Conservation (phyloP, 805 yeast genomes). For the Candida pseudoglaebosa region DNA sequence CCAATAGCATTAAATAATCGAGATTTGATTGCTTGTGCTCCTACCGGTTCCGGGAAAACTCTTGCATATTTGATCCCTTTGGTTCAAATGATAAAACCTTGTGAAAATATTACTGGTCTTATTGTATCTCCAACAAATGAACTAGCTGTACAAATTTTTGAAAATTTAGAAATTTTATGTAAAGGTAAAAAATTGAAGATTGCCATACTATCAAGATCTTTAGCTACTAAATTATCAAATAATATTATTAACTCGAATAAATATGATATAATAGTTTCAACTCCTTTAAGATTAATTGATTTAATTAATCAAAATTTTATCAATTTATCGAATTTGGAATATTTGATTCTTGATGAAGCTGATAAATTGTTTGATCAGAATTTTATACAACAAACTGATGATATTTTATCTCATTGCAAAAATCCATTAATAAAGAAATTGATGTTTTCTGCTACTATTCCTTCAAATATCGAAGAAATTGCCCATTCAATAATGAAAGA, state of each 20-base stretch:
- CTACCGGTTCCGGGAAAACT: constrained; percentile 98
- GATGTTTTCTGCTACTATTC: constrained; percentile 93
- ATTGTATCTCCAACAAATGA: constrained; percentile 94
- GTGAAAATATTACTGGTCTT: constrained; percentile 58
- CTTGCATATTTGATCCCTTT: constrained; percentile 84
- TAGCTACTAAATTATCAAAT: constrained; percentile 64
- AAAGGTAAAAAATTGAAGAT: constrained; percentile 54
- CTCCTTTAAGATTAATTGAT: constrained; percentile 87
- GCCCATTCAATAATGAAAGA: constrained; percentile 82
- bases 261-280: constrained; percentile 77
- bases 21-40: constrained; percentile 91
- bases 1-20: constrained; percentile 68
- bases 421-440: constrained; percentile 57
- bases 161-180: constrained; percentile 58
- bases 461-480: constrained; percentile 86
- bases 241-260: constrained; percentile 56
- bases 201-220: constrained; percentile 66
- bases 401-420: constrained; percentile 60
- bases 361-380: constrained; percentile 86
- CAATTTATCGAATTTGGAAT: constrained; percentile 63
- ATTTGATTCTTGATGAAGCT: constrained; percentile 89
- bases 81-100: constrained; percentile 44
- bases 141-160: constrained; percentile 79
- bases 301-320: constrained; percentile 59
- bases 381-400: constrained; percentile 88